Conservation (phyloP, 495 filamentous ascomycete genomes). For the Talaromyces proteolyticus region DNA sequence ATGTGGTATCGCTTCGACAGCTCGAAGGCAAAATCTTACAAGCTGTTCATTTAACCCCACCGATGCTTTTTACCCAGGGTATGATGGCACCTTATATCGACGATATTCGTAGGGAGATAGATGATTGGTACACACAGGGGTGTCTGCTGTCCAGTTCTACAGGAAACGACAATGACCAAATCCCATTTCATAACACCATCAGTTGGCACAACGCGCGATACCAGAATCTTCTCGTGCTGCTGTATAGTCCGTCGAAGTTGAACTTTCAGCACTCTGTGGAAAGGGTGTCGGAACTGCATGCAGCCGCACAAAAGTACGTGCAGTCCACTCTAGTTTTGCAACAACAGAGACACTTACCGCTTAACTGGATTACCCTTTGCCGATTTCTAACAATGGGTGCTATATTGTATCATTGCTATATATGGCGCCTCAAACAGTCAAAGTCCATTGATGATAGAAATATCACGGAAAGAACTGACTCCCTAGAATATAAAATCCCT, state of each 20-base stretch:
- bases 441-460: background rate
- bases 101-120: slow-evolving; percentile 14
- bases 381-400: slow-evolving; percentile 13
- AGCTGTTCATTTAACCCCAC: slow-evolving; percentile 6
- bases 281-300: slow-evolving; percentile 12
- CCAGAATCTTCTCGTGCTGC: slow-evolving; percentile 16
- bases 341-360: slow-evolving; percentile 19
- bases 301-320: slow-evolving; percentile 20
- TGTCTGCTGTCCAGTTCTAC: slow-evolving; percentile 18
- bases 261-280: slow-evolving; percentile 7
- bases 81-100: slow-evolving; percentile 2
- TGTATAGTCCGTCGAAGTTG: slow-evolving; percentile 12
- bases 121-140: slow-evolving; percentile 20
- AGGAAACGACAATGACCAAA: slow-evolving; percentile 13
- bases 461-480: background rate
- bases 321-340: slow-evolving; percentile 17
- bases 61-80: background rate
- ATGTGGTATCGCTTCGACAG: slow-evolving; percentile 21
- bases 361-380: slow-evolving; percentile 21
- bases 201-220: slow-evolving; percentile 22
- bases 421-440: background rate
- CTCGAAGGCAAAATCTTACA: slow-evolving; percentile 19
- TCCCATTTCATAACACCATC: slow-evolving; percentile 22
- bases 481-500: slow-evolving; percentile 3
- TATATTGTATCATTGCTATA: slow-evolving; percentile 12